A percentile compares a stretch with the other conserved stretches of the same genome.
Evolutionary conservation across 495 filamentous ascomycete species (phyloP).

Genomic region (Podospora conica): DNA sequence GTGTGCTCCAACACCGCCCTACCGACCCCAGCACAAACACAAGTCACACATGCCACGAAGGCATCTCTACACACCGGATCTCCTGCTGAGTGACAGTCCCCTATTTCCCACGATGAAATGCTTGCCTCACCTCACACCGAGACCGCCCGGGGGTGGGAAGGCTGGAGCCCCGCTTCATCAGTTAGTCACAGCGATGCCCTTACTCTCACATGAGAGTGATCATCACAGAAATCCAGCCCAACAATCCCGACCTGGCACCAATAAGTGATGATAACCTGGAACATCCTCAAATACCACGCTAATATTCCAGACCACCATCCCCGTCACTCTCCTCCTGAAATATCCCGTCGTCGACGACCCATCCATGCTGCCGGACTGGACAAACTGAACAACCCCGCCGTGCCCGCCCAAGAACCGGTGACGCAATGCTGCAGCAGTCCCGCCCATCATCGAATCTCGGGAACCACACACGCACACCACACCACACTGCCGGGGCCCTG

Average conservation of each 20-base stretch:
- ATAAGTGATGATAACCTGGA: background rate
- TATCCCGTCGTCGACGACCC: background rate
- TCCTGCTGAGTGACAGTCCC: background rate
- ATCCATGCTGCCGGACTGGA: background rate
- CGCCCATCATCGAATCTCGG: background rate
- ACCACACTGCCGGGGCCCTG: background rate
- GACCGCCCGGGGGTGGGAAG: background rate
- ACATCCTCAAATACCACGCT: background rate
- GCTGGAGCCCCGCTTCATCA: background rate
- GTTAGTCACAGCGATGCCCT: no score
- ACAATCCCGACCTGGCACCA: background rate
- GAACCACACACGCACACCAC: background rate
- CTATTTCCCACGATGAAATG: background rate
- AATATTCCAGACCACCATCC: background rate
- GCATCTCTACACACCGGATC: background rate
- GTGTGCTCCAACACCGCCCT: background rate
- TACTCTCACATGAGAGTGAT: background rate
- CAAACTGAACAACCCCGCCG: background rate
- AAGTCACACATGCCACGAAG: background rate
- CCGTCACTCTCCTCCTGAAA: background rate
- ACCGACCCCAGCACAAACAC: background rate
- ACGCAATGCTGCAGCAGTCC: conserved; percentile 13
- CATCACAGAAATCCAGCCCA: background rate
- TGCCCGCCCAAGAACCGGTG: conserved; percentile 2
- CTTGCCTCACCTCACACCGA: background rate